Evolutionary conservation across 371 early-diverging fungal species (phyloP).

Genomic region (Syncephalastrum contaminatum): DNA sequence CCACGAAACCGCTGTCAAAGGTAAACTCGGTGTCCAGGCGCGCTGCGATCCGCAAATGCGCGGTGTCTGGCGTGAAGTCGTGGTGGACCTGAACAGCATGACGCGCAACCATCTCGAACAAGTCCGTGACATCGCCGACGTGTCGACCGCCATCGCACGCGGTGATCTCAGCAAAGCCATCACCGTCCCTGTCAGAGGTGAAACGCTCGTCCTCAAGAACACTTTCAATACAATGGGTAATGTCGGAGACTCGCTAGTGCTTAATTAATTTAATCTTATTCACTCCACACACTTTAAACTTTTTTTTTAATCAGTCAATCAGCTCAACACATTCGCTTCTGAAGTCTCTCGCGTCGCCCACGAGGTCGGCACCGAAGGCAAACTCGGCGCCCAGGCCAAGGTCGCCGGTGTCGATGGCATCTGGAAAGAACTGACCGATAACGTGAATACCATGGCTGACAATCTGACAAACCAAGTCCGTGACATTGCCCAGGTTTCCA

Average conservation of each 20-base stretch:
- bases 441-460: constrained; percentile 61
- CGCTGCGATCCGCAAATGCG: constrained; percentile 37
- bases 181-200: constrained; percentile 65
- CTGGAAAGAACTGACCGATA: constrained; percentile 68
- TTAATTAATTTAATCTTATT: too few relatives aligned
- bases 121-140: constrained; percentile 72
- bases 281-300: too few relatives aligned
- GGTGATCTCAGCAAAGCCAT: constrained; percentile 74
- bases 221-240: constrained; percentile 74
- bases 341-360: constrained; percentile 56
- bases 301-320: constrained; percentile 29
- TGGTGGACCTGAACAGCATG: constrained; percentile 66
- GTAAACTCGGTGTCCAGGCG: constrained; percentile 63
- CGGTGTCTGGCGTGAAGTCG: constrained; percentile 75
- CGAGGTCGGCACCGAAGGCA: constrained; percentile 54
- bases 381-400: constrained; percentile 46
- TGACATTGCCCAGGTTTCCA: constrained; percentile 60
- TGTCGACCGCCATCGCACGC: constrained; percentile 70
- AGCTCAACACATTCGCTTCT: constrained; percentile 48
- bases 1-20: constrained; percentile 63
- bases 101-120: constrained; percentile 66
- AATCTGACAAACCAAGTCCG: constrained; percentile 62
- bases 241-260: too few relatives aligned
- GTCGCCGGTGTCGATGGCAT: constrained; percentile 60
- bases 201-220: constrained; percentile 63